phyloP scores from a whole-genome alignment of 352 stramenopile species.

The Pythium pyrilobum region DNA sequence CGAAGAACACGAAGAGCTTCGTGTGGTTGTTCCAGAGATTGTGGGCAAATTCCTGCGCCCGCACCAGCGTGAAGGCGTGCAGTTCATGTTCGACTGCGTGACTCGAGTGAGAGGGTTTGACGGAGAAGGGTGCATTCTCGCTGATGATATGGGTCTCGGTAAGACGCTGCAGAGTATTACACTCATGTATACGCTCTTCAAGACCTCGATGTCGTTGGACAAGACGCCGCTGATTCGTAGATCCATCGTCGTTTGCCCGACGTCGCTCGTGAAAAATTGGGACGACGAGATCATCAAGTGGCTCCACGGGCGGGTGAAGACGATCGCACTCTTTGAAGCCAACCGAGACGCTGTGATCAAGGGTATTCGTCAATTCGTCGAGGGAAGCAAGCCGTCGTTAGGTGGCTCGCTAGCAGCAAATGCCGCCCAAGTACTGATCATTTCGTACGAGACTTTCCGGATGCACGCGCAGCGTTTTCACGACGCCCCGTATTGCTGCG shows the following conservation, averaged over 20 bases:
- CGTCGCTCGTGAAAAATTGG: constrained; percentile 87
- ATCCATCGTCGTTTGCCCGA: constrained; percentile 80
- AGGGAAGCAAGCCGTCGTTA: constrained; percentile 62
- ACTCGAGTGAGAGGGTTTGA: constrained; percentile 68
- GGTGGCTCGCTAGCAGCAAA: constrained; percentile 21
- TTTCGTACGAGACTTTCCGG: constrained; percentile 91
- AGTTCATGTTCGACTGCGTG: constrained; percentile 97
- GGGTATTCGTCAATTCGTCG: constrained; percentile 77
- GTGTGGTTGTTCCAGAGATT: constrained; percentile 84
- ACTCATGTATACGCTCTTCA: constrained; percentile 81
- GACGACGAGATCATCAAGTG: constrained; percentile 88
- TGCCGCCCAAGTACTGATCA: constrained; percentile 76
- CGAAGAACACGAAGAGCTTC: constrained; percentile 48
- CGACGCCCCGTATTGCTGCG: constrained; percentile 84
- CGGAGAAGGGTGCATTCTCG: constrained; percentile 81
- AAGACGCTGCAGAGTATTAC: constrained; percentile 88
- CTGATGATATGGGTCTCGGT: constrained; percentile 85
- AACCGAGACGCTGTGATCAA: constrained; percentile 80
- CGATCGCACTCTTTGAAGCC: constrained; percentile 73
- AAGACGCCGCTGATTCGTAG: constrained; percentile 61
- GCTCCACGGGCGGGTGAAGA: constrained; percentile 81
- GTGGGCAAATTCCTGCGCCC: constrained; percentile 94
- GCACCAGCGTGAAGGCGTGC: constrained; percentile 94
- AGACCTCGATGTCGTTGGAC: constrained; percentile 49
- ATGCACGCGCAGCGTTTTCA: constrained; percentile 91